Conservation (phyloP, 139 green algal genomes). For the Asterochloris erici region DNA sequence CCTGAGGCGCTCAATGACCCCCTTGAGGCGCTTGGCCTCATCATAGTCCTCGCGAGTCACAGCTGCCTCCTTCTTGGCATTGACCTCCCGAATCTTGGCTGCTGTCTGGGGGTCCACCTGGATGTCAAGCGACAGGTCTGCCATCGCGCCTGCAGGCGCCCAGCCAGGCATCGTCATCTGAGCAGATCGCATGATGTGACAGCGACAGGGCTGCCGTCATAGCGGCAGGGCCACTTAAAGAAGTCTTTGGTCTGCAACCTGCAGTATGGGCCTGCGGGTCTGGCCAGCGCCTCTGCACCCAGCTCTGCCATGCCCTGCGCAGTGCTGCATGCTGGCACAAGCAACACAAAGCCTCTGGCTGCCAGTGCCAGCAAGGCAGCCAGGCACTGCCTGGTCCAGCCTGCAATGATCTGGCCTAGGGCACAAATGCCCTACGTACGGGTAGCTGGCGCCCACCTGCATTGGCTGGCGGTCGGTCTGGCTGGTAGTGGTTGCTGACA, state of each 20-base stretch:
- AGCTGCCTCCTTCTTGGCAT: constrained; percentile 66
- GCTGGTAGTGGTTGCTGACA: constrained; percentile 43
- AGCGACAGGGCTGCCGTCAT: not conserved
- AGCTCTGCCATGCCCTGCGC: too few relatives aligned
- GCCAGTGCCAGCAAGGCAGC: too few relatives aligned
- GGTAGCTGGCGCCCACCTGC: not conserved
- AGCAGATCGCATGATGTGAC: not conserved
- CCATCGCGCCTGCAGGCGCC: constrained; percentile 27
- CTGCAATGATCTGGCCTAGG: too few relatives aligned
- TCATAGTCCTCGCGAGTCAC: constrained; percentile 92
- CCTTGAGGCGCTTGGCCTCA: constrained; percentile 86
- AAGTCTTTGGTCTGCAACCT: too few relatives aligned
- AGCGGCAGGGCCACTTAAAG: too few relatives aligned
- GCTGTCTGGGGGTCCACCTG: constrained; percentile 69
- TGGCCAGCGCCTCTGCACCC: too few relatives aligned
- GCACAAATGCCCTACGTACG: too few relatives aligned
- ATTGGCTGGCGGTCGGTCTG: constrained; percentile 22
- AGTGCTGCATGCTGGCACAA: too few relatives aligned
- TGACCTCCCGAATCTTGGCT: constrained; percentile 53
- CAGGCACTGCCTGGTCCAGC: too few relatives aligned
- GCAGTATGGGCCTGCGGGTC: too few relatives aligned
- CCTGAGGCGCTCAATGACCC: constrained; percentile 32
- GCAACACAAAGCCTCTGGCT: too few relatives aligned
- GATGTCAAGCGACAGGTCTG: constrained; percentile 65
- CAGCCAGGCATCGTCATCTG: not conserved